Evolutionary conservation across 2,329 filamentous ascomycete genomes (phyloP).

Genomic region (Setomelanomma holmii): DNA sequence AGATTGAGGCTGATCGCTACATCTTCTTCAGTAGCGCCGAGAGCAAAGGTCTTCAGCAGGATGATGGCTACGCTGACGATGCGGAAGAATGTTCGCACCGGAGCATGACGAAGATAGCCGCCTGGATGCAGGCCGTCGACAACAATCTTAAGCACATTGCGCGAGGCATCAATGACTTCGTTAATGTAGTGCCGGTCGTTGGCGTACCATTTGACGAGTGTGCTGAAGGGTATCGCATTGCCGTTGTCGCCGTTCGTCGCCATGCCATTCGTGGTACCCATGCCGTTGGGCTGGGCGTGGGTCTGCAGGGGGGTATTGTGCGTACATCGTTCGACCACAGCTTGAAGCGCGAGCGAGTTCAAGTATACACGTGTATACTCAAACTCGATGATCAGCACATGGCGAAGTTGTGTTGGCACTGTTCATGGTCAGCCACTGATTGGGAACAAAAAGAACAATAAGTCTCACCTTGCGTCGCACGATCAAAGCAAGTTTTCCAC

Average conservation of each 20-base stretch:
- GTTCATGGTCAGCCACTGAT: constrained; percentile 25
- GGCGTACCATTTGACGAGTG: constrained; percentile 59
- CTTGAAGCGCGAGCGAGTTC: constrained; percentile 92
- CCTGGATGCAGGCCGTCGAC: constrained; percentile 77
- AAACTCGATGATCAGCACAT: constrained; percentile 92
- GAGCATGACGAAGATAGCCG: constrained; percentile 81
- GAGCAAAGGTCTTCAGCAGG: constrained; percentile 80
- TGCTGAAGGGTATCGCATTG: constrained; percentile 54
- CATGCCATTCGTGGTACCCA: constrained; percentile 22
- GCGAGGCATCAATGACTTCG: constrained; percentile 77
- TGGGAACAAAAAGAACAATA: background rate
- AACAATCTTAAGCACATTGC: constrained; percentile 78
- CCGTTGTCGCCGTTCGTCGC: constrained; percentile 36
- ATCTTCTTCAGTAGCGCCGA: constrained; percentile 79
- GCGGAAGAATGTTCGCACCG: constrained; percentile 83
- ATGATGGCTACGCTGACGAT: constrained; percentile 89
- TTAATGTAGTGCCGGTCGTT: constrained; percentile 68
- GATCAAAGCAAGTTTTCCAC: constrained; percentile 84
- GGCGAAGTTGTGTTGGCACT: constrained; percentile 66
- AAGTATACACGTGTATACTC: constrained; percentile 95
- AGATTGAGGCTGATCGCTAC: constrained; percentile 77
- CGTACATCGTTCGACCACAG: constrained; percentile 91
- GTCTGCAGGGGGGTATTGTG: constrained; percentile 65
- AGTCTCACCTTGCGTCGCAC: constrained; percentile 62
- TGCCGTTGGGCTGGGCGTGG: constrained; percentile 40